Evolutionary conservation across 495 filamentous ascomycete species (phyloP), one percentile per base, ranked within the genome.

Genomic region (Neurospora africana): DNA sequence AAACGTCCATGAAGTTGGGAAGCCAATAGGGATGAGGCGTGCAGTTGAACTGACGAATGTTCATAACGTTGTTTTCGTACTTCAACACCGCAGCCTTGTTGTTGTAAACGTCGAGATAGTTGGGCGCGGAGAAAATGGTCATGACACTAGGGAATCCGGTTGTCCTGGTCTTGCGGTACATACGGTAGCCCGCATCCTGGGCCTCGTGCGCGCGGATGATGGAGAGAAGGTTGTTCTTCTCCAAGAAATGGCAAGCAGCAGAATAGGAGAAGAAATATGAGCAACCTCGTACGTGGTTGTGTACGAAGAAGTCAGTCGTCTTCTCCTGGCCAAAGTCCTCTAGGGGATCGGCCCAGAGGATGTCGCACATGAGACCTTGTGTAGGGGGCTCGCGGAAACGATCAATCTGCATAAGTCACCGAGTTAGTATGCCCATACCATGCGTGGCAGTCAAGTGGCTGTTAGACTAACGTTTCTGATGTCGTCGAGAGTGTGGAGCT

Each of bases 61-160:
- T 99, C 95, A 99, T 99, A 71, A 99, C 95, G 79, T 99, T 99
- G 83, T 99, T 99, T 81, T 99, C 95, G 80, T 99, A 99, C 81
- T 99, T 99, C 72, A 99, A 84, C 27, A 99, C 95, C 0, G 95
- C 95, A 1, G 95, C 95, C 83, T 99, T 99, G 88, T 99, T 99
- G 88, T 99, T 99, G 85, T 99, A 99, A n/a, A 99, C 94, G 79
- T 99, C 95, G 74, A 99, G 87, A 79, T 99, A 98, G 79, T 99
- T 99, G 30, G 95, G 95, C 5, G 95, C 95, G 68, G 95, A 98
- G 87, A 99, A 99, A 79, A 99, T 99, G 58, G 95, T 99, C 95
- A 99, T 99, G 71, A 99, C 95, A 82, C 94, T 97, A 11, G 95
- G 95, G 85, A 99, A 99, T 3, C 95, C 95, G 17, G 95, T 99